Base-by-base conservation (phyloP, 192 early-diverging fungal species). In the Neocallimastix lanati region DNA sequence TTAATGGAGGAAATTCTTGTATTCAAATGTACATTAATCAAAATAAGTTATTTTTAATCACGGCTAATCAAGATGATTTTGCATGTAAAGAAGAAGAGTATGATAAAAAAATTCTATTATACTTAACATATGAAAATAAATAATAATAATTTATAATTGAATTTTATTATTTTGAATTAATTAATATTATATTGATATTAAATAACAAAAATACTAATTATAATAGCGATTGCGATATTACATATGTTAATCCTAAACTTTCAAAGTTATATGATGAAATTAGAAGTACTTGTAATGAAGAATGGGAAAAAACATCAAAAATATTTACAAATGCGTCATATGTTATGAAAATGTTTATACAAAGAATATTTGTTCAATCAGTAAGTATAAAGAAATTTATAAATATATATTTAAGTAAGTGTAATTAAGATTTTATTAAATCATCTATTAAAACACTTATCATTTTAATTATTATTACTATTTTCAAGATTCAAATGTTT, bases 1-100 rank as follows among this genome's bases (percentile, higher is more conserved):
- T 99, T 84, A 99, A 99, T 79, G 96, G 97, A 29, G 96, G 97
- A 35, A 91, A 91, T 79, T 97, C 95, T 0, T 96, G 94, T 81
- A 89, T 98, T 28, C 94, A 96, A 81, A 93, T 92, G 29, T 99
- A 97, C 82, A 93, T 99, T 76, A 97, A 97, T 85, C 97, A 98
- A 82, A 96, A 99, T 80, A 93, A 94, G 80, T 97, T 99, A 80
- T 98, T 98, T 79, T 91, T 97, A 80, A 92, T 93, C 38, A 90
- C 38, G 9, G 25, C 21, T 25, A 28, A 28, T n/a, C 40, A 40
- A 77, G 9, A 28, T 29, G 36, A 78, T 78, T 40, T 36, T 79
- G 25, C 13, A 13, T 79, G 79, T 18, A 13, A 40, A 18, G 77
- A 79, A 2, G 28, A 27, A 25, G 79, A 79, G 76, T 76, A n/a